Base-by-base conservation (phyloP, 352 stramenopile genomes). In the Phytopythium chamaehyphon region DNA sequence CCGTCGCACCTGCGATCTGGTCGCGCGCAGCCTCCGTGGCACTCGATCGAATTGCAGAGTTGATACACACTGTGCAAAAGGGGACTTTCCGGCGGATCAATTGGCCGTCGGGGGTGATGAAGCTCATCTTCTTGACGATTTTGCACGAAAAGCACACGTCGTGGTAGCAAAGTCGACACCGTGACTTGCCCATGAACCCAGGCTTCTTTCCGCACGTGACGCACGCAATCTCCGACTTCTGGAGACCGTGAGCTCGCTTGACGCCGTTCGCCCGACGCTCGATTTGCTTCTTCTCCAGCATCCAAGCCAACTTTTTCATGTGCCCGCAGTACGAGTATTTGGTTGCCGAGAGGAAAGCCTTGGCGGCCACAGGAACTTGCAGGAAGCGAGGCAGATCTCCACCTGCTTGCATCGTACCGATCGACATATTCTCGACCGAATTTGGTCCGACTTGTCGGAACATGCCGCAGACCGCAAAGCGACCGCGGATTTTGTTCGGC, bases 61-160 rank as follows among this genome's bases (percentile, higher is more conserved):
- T 69, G 22, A 75, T 57, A 39, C 68, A 78, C 21, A 43, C 31
- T 1, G 55, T 48, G 28, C 68, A 77, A 43, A 78, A 75, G 21
- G 62, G 67, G 48, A 78, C 57, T 35, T 71, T 70, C 6, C 62
- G 56, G 35, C 64, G 46, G 3, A 68, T 60, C 1, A 78, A 33
- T 24, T 62, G 31, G 45, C 69, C 40, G 24, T 78, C 69, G 6
- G 57, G 48, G 9, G 62, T 47, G 28, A 78, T 59, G 40, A 78
- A 78, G 39, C 59, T 71, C 24, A 78, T 24, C 31, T 62, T 74
- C 1, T 50, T 54, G 43, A 57, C 45, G 7, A 75, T 51, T 18
- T 62, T 61, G 39, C 68, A 77, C 5, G 59, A 40, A 18, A 63
- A 66, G 28, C 68, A 77, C 14, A 77, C 55, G 5, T 55, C 47